phyloP scores from a whole-genome alignment of 345 rosid genomes.

The Carallia brachiata region DNA sequence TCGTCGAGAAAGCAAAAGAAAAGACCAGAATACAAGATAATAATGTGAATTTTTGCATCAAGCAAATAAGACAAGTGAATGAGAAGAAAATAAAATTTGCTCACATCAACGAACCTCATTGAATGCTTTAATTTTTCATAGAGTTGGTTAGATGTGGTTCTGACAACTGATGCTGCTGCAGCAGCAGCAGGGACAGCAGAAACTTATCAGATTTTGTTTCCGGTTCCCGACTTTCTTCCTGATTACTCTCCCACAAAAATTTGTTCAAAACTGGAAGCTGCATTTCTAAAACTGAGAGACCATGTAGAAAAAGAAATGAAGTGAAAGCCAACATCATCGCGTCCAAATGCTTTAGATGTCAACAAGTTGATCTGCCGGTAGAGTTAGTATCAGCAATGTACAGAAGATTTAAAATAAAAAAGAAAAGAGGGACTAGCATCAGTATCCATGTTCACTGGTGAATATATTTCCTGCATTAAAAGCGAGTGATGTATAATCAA shows the following conservation, averaged over 20 bases:
- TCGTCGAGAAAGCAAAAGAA: too few species aligned
- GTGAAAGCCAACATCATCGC: slow-evolving; percentile 53
- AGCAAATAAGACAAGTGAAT: not conserved
- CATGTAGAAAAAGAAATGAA: slow-evolving; percentile 11
- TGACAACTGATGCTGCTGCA: slow-evolving; percentile 41
- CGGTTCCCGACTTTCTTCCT: slow-evolving; percentile 75
- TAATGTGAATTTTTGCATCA: not conserved
- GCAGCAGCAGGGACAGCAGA: slow-evolving; percentile 41
- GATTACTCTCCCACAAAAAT: slow-evolving; percentile 50
- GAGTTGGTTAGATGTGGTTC: slow-evolving; percentile 65
- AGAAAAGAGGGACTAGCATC: too few species aligned
- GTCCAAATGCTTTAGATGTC: slow-evolving; percentile 63
- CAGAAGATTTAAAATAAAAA: not conserved
- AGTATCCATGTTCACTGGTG: too few species aligned
- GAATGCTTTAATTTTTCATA: slow-evolving; percentile 63
- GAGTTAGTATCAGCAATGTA: slow-evolving; percentile 61
- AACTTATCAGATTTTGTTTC: slow-evolving; percentile 44
- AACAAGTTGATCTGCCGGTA: slow-evolving; percentile 67
- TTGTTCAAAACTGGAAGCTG: not conserved
- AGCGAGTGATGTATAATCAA: too few species aligned
- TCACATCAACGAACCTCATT: slow-evolving; percentile 42
- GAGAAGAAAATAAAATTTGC: not conserved
- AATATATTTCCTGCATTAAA: too few species aligned
- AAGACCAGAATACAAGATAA: not conserved
- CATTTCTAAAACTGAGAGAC: not conserved